Conservation (phyloP, 2,329 filamentous ascomycete species). For the Rhinocladiella mackenziei region DNA sequence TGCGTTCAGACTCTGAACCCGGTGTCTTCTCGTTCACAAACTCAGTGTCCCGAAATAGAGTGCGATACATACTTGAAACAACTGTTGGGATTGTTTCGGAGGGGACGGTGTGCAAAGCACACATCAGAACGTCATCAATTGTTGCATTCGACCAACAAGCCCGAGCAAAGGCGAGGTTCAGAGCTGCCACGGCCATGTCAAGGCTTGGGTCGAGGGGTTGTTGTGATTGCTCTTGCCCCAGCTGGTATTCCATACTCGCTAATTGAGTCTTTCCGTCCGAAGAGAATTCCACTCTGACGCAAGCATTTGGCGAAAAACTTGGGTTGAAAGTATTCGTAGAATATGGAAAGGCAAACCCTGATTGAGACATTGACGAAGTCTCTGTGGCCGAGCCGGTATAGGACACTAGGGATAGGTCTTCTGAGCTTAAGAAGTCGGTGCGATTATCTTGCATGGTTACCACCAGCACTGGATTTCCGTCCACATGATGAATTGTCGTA, state of each 20-base stretch:
- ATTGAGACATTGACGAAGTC: conserved; percentile 56
- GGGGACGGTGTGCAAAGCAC: conserved; percentile 53
- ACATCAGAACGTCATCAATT: conserved; percentile 68
- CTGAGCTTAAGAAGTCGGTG: conserved; percentile 58
- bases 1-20: conserved; percentile 63
- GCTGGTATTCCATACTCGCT: conserved; percentile 37
- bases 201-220: conserved; percentile 18
- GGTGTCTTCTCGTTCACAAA: conserved; percentile 54
- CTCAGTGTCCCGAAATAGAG: conserved; percentile 71
- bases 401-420: conserved; percentile 45
- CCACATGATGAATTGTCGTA: conserved; percentile 6
- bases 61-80: conserved; percentile 64
- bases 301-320: conserved; percentile 45
- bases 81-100: conserved; percentile 56
- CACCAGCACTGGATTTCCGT: conserved; percentile 15
- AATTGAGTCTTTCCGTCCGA: conserved; percentile 40
- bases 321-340: conserved; percentile 35
- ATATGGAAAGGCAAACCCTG: conserved; percentile 69
- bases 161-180: conserved; percentile 53
- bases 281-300: conserved; percentile 39
- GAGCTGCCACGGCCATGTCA: conserved; percentile 59
- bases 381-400: conserved; percentile 15
- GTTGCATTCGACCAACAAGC: conserved; percentile 48
- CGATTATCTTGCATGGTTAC: conserved; percentile 37
- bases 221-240: conserved; percentile 9